Base-by-base conservation (phyloP, 1,284 basidiomycete species). In the Melampsora larici-populina region DNA sequence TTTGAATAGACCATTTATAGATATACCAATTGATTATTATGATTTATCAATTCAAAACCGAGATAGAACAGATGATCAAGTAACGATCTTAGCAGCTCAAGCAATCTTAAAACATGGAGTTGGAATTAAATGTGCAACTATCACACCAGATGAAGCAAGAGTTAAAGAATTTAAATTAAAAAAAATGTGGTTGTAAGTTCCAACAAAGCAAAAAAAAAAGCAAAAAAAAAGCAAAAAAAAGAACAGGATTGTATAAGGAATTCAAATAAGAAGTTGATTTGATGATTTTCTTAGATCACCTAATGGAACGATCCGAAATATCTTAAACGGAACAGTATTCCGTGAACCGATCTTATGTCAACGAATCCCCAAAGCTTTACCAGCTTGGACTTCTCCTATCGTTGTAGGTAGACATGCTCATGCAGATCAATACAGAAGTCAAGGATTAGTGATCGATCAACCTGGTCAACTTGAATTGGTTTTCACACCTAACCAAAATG, bases 261-360 rank as follows among this genome's bases (percentile, higher is more conserved):
- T 40, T 40, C 43, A 6, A n/a, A 36, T 67, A 6, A 7, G 31
- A 33, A 21, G 9, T n/a, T 33, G 26, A 29, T 6, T 26, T 17
- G n/a, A n/a, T 8, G 18, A 24, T 69, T 49, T 15, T 9, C 26
- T 29, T 15, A 76, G 73, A 51, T 76, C 73, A 21, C 73, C 73
- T 15, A 76, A 76, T 26, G 73, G 73, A 29, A 76, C 73, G 5
- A 94, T 97, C 85, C 91, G 95, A 81, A 98, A 97, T 85, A 95
- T 97, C 82, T 90, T 98, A 71, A 94, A 94, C 68, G 96, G 96
- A 73, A 98, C 96, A 46, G 96, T 99, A 79, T 99, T 99, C 90
- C 91, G 96, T 80, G 96, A 97, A 85, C 97, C 97, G 81, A 99
- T 99, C 86, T 90, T 99, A 83, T 89, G 98, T 65, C 84, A 90